Conservation (phyloP, 2,329 filamentous ascomycete genomes). For the Penicillium rolfsii region DNA sequence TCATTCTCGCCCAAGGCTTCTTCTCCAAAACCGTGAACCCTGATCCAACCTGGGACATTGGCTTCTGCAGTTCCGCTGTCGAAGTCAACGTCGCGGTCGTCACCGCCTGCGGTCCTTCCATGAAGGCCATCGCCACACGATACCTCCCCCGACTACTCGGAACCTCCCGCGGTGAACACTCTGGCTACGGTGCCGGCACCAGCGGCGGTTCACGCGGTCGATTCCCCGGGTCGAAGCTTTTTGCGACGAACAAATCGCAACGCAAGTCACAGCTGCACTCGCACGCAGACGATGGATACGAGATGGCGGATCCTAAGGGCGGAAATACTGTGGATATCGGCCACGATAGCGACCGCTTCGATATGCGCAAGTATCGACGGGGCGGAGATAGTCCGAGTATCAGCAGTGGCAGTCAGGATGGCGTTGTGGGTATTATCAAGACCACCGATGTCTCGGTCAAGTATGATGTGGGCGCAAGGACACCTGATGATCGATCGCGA, state of each 20-base stretch:
- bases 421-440: slow-evolving; percentile 22
- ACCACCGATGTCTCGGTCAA: slow-evolving; percentile 26
- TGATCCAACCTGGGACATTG: slow-evolving; percentile 32
- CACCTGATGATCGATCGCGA: slow-evolving; percentile 10
- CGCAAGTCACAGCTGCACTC: slow-evolving; percentile 15
- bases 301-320: slow-evolving; percentile 25
- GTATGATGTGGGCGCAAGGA: slow-evolving; percentile 15
- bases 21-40: slow-evolving; percentile 7
- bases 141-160: slow-evolving; percentile 27
- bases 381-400: slow-evolving; percentile 20
- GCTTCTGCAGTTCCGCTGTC: slow-evolving; percentile 36
- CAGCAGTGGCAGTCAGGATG: slow-evolving; percentile 22
- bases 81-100: slow-evolving; percentile 37
- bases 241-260: slow-evolving; percentile 12
- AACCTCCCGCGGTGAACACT: slow-evolving; percentile 21
- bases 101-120: slow-evolving; percentile 34
- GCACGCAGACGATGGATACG: slow-evolving; percentile 18
- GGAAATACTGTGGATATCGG: slow-evolving; percentile 12
- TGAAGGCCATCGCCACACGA: slow-evolving; percentile 31
- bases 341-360: slow-evolving; percentile 10
- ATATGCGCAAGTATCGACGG: slow-evolving; percentile 27
- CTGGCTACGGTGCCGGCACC: slow-evolving; percentile 13
- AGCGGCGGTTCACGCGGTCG: slow-evolving; percentile 17
- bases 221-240: slow-evolving; percentile 14
- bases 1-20: slow-evolving; percentile 31